A percentile compares a stretch with the other conserved stretches of the same genome.
These are phyloP conservation scores for Aspergillus calidoustus DNA, from an alignment of 2,329 filamentous ascomycete genomes.

Conservation along the genomic window DNA sequence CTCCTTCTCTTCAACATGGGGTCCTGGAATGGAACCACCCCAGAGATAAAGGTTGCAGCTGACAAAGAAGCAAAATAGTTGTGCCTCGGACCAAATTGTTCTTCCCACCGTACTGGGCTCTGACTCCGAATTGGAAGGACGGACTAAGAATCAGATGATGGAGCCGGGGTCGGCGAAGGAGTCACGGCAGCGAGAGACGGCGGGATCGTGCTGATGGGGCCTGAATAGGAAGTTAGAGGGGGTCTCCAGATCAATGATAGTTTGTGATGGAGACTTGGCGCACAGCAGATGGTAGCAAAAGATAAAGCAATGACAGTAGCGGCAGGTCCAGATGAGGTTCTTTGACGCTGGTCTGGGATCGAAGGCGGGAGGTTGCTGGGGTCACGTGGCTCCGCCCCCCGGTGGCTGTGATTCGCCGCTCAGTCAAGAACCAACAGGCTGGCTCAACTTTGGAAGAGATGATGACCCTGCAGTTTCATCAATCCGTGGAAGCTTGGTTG, in stretches of 20 bases:
- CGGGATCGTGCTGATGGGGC: constrained; percentile 19
- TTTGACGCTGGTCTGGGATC: constrained; percentile 43
- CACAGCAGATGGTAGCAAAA: constrained; percentile 16
- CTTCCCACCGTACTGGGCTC: constrained; percentile 16
- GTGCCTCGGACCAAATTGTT: constrained; percentile 20
- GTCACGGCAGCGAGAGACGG: constrained; percentile 30
- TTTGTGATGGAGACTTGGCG: constrained; percentile 17
- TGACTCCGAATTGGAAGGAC: constrained; percentile 13
- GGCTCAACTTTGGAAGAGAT: neutral
- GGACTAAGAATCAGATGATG: constrained; percentile 30
- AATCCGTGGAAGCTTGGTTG: neutral
- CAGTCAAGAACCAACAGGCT: neutral
- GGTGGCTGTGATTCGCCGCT: constrained; percentile 33
- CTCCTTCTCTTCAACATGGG: constrained; percentile 57
- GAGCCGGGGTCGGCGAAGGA: constrained; percentile 28
- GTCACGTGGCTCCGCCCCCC: constrained; percentile 36
- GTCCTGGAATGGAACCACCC: constrained; percentile 43
- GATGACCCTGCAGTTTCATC: neutral
- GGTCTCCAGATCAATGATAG: constrained; percentile 13
- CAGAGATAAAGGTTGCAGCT: constrained; percentile 23
- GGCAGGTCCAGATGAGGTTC: constrained; percentile 34
- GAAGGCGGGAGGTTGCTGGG: constrained; percentile 41
- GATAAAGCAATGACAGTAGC: constrained; percentile 27
- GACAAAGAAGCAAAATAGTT: constrained; percentile 24
- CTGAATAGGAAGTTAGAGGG: constrained; percentile 23